Evolutionary conservation across 2,329 filamentous ascomycete species (phyloP), one percentile per base, ranked within the genome.

Genomic region (Aspergillus fructus): DNA sequence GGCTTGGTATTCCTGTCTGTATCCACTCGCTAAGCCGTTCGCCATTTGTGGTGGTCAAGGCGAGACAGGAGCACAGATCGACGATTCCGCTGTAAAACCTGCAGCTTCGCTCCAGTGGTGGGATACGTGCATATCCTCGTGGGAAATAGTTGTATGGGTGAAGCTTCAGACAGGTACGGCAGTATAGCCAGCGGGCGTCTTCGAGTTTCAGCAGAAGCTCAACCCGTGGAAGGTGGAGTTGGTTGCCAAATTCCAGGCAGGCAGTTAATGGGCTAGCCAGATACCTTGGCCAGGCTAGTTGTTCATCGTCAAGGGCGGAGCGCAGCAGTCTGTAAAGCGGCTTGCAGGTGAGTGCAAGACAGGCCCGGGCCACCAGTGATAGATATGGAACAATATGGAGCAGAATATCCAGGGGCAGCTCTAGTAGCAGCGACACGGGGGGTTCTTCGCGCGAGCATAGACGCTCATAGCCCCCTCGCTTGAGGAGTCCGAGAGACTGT

Each of bases 281-380:
- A 5, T 34, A 42, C 12, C 42, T 30, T 13, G 55, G 55, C 55
- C 55, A 57, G 23, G 55, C 41, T 4, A 58, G 51, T 8, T 27
- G 33, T 34, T 50, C 19, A 19, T 58, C 39, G 3, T 49, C 21
- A 21, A n/a, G 33, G 39, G 33, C 21, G 13, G 23, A 43, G 30
- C 23, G 2, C 4, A 54, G 19, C 8, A 50, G 39, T 41, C 21
- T 23, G 34, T 58, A 49, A 13, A 58, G 33, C 15, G 40, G 27
- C 43, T 50, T 58, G 47, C 56, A 58, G 42, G 39, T 54, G 17
- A 58, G 56, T 15, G 51, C 49, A 7, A 54, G 50, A n/a, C 50
- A 55, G 19, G n/a, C 50, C 30, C 51, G 46, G 11, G 50, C 37
- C 6, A 42, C 30, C 5, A 55, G 40, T 23, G 39, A 41, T 30